Conservation (phyloP, 2,329 filamentous ascomycete genomes). For the Penicillium sp. region DNA sequence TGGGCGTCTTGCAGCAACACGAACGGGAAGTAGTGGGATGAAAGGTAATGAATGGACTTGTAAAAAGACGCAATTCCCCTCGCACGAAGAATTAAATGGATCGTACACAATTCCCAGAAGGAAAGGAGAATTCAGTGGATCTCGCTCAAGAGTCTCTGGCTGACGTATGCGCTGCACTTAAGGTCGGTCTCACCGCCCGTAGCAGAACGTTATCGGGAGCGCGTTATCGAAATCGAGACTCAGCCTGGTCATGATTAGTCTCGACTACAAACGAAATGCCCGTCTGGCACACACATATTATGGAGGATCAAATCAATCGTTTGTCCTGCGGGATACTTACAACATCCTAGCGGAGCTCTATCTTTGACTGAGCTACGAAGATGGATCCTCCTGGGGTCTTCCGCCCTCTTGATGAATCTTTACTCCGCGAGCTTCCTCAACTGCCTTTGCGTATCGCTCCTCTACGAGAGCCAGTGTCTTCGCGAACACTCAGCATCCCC, state of each 20-base stretch:
- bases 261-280: background rate
- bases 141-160: background rate
- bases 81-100: background rate
- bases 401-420: constrained; percentile 47
- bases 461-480: constrained; percentile 51
- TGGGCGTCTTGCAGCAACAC: background rate
- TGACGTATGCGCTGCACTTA: constrained; percentile 18
- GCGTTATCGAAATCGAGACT: constrained; percentile 19
- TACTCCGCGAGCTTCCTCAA: constrained; percentile 48
- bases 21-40: too few relatives aligned
- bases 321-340: constrained; percentile 8
- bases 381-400: constrained; percentile 40
- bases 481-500: constrained; percentile 46
- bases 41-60: background rate
- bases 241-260: background rate
- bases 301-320: constrained; percentile 8
- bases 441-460: constrained; percentile 52
- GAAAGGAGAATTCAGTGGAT: constrained; percentile 3
- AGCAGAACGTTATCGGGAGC: constrained; percentile 14
- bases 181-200: constrained; percentile 16
- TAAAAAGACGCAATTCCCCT: background rate
- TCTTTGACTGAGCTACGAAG: constrained; percentile 20
- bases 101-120: background rate
- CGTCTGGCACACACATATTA: background rate
- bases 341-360: constrained; percentile 4